Evolutionary conservation across 1,284 basidiomycete genomes (phyloP), one percentile per base, ranked within the genome.

Genomic region (Sporisorium exsertum): DNA sequence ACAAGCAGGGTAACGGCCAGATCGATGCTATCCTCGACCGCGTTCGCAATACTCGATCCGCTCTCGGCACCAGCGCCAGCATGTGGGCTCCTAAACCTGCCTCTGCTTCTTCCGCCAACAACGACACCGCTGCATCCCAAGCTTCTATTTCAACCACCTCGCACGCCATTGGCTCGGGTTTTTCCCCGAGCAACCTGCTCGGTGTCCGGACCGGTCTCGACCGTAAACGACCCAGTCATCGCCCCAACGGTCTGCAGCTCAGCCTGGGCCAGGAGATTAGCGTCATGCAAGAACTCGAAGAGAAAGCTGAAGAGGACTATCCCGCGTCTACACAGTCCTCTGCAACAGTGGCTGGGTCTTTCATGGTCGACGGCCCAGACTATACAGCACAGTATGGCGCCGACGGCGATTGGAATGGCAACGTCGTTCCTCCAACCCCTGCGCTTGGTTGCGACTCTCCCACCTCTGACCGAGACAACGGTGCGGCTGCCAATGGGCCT

Each of bases 21-120:
- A 74, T 77, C 35, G 77, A 79, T 12, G 32, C 64, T 5, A 80
- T 77, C 71, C 64, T 79, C 42, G 74, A 76, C 22, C 58, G 70
- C 18, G 65, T 79, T 8, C 61, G 71, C 27, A 60, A 47, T 32
- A 65, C 72, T n/a, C 60, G 70, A 20, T 74, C 72, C 5, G 68
- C 65, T 0, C 61, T 77, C 10, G 67, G 65, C 16, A 75, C 69
- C 22, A 51, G 66, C 29, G 69, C 72, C 10, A 78, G 78, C 51
- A 75, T 65, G 52, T 79, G 77, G 79, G 77, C 77, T 1, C 65
- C 66, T 42, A 72, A 74, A n/a, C 37, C 71, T 4, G 57, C 67
- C 33, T 32, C 57, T 37, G 26, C 57, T 8, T 15, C 56, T 42
- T 16, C 57, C 15, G 33, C 57, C 22, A 26, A 29, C 10, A 37